Evolutionary conservation across 202 grass and related monocot species (phyloP).

Genomic region (Setaria italica): DNA sequence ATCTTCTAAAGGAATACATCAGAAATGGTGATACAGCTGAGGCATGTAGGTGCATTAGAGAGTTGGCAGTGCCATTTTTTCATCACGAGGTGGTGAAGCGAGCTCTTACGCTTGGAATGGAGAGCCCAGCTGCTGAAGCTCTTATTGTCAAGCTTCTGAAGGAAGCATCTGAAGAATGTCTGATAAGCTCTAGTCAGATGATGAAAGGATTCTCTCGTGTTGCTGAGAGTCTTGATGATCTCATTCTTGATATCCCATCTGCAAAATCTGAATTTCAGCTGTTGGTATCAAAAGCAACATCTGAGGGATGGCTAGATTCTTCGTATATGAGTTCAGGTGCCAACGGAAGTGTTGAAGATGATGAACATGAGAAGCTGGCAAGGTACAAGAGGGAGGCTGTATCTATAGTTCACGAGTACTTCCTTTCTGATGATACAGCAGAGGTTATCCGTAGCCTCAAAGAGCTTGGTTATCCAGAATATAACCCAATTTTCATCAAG

Average conservation of each 20-base stretch:
- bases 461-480: constrained; percentile 76
- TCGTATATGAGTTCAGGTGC: constrained; percentile 55
- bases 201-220: constrained; percentile 83
- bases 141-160: constrained; percentile 83
- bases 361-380: constrained; percentile 75
- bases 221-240: constrained; percentile 84
- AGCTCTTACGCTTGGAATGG: constrained; percentile 88
- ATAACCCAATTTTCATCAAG: constrained; percentile 91
- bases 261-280: constrained; percentile 77
- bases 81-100: constrained; percentile 98
- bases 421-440: constrained; percentile 89
- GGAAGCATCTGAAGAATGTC: constrained; percentile 84
- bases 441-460: constrained; percentile 82
- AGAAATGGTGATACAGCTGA: constrained; percentile 81
- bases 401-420: constrained; percentile 95
- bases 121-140: constrained; percentile 72
- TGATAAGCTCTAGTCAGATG: constrained; percentile 98
- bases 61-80: constrained; percentile 91
- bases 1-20: constrained; percentile 91
- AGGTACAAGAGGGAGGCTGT: constrained; percentile 86
- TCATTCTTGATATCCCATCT: constrained; percentile 92
- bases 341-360: constrained; percentile 57
- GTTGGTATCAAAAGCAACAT: constrained; percentile 73
- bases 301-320: constrained; percentile 84
- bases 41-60: constrained; percentile 96